A percentile compares a stretch with the other conserved stretches of the same genome.
phyloP scores from a whole-genome alignment of 441 rosid genomes.

The Populus hybrid region DNA sequence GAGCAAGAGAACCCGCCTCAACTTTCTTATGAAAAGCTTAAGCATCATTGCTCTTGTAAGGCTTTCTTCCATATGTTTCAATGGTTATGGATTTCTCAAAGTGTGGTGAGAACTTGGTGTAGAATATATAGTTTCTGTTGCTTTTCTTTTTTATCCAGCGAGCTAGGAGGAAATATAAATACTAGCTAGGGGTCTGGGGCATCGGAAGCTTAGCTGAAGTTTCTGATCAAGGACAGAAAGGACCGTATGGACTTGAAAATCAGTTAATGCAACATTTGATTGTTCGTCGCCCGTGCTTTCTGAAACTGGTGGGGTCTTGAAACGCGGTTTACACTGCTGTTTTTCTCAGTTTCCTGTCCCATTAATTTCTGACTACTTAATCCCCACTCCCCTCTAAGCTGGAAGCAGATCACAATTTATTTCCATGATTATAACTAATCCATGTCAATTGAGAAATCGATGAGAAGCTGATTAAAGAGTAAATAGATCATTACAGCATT shows the following conservation, averaged over 20 bases:
- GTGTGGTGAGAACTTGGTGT: not conserved
- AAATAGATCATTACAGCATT: too few relatives aligned
- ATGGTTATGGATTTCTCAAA: conserved; percentile 1
- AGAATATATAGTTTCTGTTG: not conserved
- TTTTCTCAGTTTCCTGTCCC: not conserved
- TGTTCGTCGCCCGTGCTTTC: conserved; percentile 3
- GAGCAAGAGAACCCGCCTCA: conserved; percentile 19
- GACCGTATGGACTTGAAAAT: conserved; percentile 8
- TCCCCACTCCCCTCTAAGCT: not conserved
- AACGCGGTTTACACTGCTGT: conserved; percentile 20
- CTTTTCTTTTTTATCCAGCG: not conserved
- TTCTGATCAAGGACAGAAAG: conserved; percentile 17
- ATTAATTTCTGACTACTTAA: not conserved
- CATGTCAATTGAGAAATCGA: too few relatives aligned
- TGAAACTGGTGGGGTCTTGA: conserved; percentile 23
- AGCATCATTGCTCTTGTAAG: conserved; percentile 26
- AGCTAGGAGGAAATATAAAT: conserved; percentile 1
- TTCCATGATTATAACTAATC: not conserved
- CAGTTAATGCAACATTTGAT: conserved; percentile 24
- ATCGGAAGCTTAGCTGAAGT: conserved; percentile 28
- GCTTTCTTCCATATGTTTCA: conserved; percentile 19
- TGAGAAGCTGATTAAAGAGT: too few relatives aligned
- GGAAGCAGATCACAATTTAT: not conserved
- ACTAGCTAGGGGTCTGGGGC: not conserved
- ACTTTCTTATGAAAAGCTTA: conserved; percentile 26